Evolutionary conservation across 495 filamentous ascomycete genomes (phyloP), one percentile per base, ranked within the genome.

Genomic region (Penicillium parvum): DNA sequence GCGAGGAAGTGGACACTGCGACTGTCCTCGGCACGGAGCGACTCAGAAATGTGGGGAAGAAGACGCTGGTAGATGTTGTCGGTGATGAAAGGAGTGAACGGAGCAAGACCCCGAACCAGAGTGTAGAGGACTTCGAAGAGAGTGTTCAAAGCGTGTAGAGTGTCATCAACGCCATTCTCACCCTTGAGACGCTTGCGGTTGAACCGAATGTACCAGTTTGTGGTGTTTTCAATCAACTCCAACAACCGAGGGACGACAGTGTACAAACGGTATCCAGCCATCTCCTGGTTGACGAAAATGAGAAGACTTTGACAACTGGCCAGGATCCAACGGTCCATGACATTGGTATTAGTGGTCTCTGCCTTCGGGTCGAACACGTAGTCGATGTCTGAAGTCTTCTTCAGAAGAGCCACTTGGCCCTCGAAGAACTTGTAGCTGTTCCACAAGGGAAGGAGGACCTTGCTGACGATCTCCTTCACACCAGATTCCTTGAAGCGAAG

Each of bases 201-300:
- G 74, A 97, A 96, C n/a, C 91, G 81, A 60, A 98, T 98, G 64
- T 98, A 98, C 94, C 94, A 98, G 67, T 98, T 98, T 2, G 92
- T 97, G 5, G 87, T 87, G 65, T 92, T 90, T 58, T 98, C 92
- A 49, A 97, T 92, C 61, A 95, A 77, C 40, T 77, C 79, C 20
- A 98, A 77, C 42, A 98, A 68, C 37, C 85, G 79, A 12, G 94
- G 92, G 38, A 96, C 90, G 16, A 98, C 92, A 6, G 92, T 98
- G 63, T 96, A 98, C 20, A 95, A 63, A 14, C 89, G 85, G 64
- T 92, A 94, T 69, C 79, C 85, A 29, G 78, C 78, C 92, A 98
- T 98, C 66, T 98, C 92, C 58, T 90, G 75, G 61, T 98, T 91
- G 26, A 96, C 88, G 59, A 94, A 97, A 50, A 86, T 82, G 32